Evolutionary conservation across 2,329 filamentous ascomycete species (phyloP), one percentile per base, ranked within the genome.

Genomic region (Exophiala phaeomuriformis): DNA sequence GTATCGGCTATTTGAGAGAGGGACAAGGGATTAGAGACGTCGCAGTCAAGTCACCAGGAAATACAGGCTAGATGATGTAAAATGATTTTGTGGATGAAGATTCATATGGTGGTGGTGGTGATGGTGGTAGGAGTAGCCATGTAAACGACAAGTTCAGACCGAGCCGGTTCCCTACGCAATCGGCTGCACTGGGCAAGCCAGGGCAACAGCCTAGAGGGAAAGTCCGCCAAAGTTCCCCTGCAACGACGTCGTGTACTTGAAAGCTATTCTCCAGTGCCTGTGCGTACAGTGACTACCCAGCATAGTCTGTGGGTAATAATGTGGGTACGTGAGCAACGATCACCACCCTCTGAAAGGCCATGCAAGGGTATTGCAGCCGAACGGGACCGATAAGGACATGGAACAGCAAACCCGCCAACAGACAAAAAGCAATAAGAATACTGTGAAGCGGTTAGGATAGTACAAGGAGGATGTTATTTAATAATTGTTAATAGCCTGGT

Each of bases 201-300:
- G 43, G 45, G 19, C 19, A 47, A 36, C 51, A 52, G 43, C 29
- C 47, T 27, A 29, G 4, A 39, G 47, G 35, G 43, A n/a, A 33
- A 47, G 39, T n/a, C 51, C 44, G 55, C 55, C 49, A 57, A 57
- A 45, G 52, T 57, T 44, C 40, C 44, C 40, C 44, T 52, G 55
- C 51, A 40, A 31, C 29, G 10, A 45, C 5, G 19, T 19, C 19
- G 19, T 19, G 19, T 19, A 19, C 19, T 19, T 19, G 19, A 19
- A 19, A 19, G 19, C 19, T 19, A 19, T 19, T 19, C 19, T 19
- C 19, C 19, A 19, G 19, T 19, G 19, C 19, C 19, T 19, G 19
- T 19, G 19, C 19, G 41, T n/a, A 33, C 33, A 37, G 41, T 29
- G 49, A 44, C 36, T 53, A 41, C 37, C 45, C 47, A 42, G 31